Evolutionary conservation across 352 stramenopile genomes (phyloP).

Genomic region (Phytophthora tentaculata): DNA sequence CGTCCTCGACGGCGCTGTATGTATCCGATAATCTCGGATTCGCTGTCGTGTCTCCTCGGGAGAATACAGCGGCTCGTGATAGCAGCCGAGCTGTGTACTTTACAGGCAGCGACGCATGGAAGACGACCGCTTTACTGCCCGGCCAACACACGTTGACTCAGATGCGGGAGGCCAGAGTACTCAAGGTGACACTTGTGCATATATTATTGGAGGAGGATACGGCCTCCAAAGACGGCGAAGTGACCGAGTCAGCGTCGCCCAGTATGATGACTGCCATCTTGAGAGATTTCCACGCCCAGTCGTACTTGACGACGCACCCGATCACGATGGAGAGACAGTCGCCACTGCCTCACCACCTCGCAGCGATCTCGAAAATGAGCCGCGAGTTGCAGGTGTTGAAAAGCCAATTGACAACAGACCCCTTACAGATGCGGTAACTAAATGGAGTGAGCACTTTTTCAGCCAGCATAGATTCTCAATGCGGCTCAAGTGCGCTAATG

Average conservation of each 20-base stretch:
- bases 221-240: slow-evolving; percentile 29
- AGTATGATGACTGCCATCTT: slow-evolving; percentile 51
- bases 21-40: slow-evolving; percentile 41
- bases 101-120: slow-evolving; percentile 40
- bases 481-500: slow-evolving; percentile 17
- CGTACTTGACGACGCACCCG: slow-evolving; percentile 78
- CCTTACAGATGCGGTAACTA: slow-evolving; percentile 44
- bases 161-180: slow-evolving; percentile 38
- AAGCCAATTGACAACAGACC: slow-evolving; percentile 39
- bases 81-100: slow-evolving; percentile 42
- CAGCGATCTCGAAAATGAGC: slow-evolving; percentile 43
- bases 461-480: slow-evolving; percentile 13
- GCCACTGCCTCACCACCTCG: slow-evolving; percentile 66
- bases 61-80: slow-evolving; percentile 25
- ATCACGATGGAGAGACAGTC: slow-evolving; percentile 67
- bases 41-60: slow-evolving; percentile 46
- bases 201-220: slow-evolving; percentile 38
- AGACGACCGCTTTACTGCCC: slow-evolving; percentile 36
- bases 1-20: slow-evolving; percentile 40
- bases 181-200: slow-evolving; percentile 46
- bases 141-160: slow-evolving; percentile 22
- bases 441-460: slow-evolving; percentile 10
- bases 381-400: slow-evolving; percentile 44
- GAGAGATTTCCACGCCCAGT: slow-evolving; percentile 66
- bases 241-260: slow-evolving; percentile 23